Percentiles rank a stretch among this genome's conserved stretches.
phyloP scores from a whole-genome alignment of 495 filamentous ascomycete species.

The Aspergillus taichungensis region DNA sequence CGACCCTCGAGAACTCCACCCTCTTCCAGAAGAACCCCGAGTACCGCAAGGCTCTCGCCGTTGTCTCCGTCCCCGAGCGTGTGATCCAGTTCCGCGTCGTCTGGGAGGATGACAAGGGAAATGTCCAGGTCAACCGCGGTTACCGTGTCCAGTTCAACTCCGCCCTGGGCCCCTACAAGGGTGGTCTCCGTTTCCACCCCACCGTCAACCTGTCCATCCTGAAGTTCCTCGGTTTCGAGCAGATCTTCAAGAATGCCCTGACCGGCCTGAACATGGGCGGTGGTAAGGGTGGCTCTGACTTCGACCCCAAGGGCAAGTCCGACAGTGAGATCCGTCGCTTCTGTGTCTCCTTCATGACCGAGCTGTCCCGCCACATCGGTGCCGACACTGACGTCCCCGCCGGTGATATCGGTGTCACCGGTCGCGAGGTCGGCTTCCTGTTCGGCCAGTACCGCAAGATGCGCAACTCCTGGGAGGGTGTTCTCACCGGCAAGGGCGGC shows the following conservation, averaged over 20 bases:
- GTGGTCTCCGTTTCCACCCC: constrained; percentile 91
- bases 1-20: constrained; percentile 84
- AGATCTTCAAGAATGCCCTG: constrained; percentile 99
- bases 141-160: constrained; percentile 99
- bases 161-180: constrained; percentile 96
- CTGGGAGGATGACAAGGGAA: constrained; percentile 88
- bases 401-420: constrained; percentile 87
- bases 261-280: constrained; percentile 96
- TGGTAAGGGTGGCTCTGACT: constrained; percentile 97
- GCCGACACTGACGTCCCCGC: constrained; percentile 93
- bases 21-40: constrained; percentile 92
- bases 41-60: constrained; percentile 79
- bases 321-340: constrained; percentile 97
- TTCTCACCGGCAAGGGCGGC: constrained; percentile 90
- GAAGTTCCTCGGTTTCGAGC: constrained; percentile 98
- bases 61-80: constrained; percentile 89
- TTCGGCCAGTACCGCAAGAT: constrained; percentile 92
- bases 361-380: constrained; percentile 91
- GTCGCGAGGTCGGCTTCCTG: constrained; percentile 86
- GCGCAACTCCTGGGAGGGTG: constrained; percentile 86
- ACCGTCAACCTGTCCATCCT: constrained; percentile 94
- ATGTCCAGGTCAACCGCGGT: constrained; percentile 86
- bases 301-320: constrained; percentile 98
- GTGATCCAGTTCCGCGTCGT: constrained; percentile 94
- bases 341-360: constrained; percentile 92